Evolutionary conservation across 2,329 filamentous ascomycete genomes (phyloP), one percentile per base, ranked within the genome.

Genomic region (Cladophialophora chaetospira): DNA sequence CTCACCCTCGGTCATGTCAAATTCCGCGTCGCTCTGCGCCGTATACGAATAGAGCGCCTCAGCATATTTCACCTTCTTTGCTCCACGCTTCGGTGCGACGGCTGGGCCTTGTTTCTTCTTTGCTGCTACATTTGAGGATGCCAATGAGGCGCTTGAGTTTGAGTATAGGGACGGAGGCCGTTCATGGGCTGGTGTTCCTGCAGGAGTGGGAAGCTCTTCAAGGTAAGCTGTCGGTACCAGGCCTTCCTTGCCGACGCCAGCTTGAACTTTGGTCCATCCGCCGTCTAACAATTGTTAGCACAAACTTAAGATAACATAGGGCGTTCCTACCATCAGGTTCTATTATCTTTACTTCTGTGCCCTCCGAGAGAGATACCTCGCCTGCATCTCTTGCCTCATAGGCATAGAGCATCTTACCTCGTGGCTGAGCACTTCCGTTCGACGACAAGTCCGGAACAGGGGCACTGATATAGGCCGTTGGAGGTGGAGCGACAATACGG

Each of bases 31-130:
- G 64, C 86, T 91, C 67, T 91, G 87, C 15, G 93, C 91, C 49
- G 86, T 80, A 71, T 99, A 99, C 48, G 94, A 90, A 71, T 97
- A 99, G 66, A 97, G 65, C 1, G 94, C 94, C 70, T 96, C 89
- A 1, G 95, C 93, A 67, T 97, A 96, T 69, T 88, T 90, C 31
- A 97, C 79, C 72, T 96, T 96, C 83, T 96, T 97, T 3, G 91
- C 92, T 11, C 92, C 92, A 8, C 92, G 85, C 65, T 87, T 87
- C 3, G 94, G 94, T 11, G 94, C 94, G 3, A 99, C 94, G 0
- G 88, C 91, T 0, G 92, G 92, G 0, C 92, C 92, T 71, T 95
- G 91, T 74, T 95, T 96, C 77, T 92, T 96, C 53, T 56, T 62
- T 19, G 42, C 47, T 3, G 76, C 73, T 5, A 71, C 71, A 28